Conservation (phyloP, 768 basidiomycete species). For the Mycena amicta region DNA sequence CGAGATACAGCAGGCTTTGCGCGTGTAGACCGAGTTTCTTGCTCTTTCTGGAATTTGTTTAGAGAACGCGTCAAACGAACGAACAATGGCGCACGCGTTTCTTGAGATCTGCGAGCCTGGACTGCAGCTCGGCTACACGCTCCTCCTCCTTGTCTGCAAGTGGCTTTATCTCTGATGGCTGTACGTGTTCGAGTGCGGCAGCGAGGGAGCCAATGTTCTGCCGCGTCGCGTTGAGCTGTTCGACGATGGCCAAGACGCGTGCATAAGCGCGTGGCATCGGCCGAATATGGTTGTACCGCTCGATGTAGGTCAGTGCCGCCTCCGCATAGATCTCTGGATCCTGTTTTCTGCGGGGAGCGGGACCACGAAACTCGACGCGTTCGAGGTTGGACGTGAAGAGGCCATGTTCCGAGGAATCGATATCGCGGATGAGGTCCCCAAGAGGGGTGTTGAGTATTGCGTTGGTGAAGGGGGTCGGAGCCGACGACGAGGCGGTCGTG, state of each 20-base stretch:
- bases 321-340: slow-evolving; percentile 78
- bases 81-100: slow-evolving; percentile 36
- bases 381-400: slow-evolving; percentile 65
- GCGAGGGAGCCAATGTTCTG: slow-evolving; percentile 39
- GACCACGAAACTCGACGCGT: slow-evolving; percentile 67
- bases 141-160: slow-evolving; percentile 46
- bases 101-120: slow-evolving; percentile 40
- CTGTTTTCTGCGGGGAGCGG: slow-evolving; percentile 65
- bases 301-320: slow-evolving; percentile 76
- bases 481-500: slow-evolving; percentile 5
- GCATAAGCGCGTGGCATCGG: slow-evolving; percentile 54
- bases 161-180: slow-evolving; percentile 34
- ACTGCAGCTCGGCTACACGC: slow-evolving; percentile 40
- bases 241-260: slow-evolving; percentile 46
- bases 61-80: neutral
- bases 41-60: slow-evolving; percentile 15
- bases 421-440: slow-evolving; percentile 78
- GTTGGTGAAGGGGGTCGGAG: slow-evolving; percentile 55
- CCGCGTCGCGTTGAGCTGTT: slow-evolving; percentile 41
- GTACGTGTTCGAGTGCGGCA: slow-evolving; percentile 31
- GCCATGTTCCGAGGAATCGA: slow-evolving; percentile 77
- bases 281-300: slow-evolving; percentile 60
- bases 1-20: slow-evolving; percentile 3
- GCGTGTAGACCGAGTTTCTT: neutral
- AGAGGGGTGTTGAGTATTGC: slow-evolving; percentile 67